Evolutionary conservation across 352 stramenopile genomes (phyloP).

Genomic region (Saprolegnia parasitica): DNA sequence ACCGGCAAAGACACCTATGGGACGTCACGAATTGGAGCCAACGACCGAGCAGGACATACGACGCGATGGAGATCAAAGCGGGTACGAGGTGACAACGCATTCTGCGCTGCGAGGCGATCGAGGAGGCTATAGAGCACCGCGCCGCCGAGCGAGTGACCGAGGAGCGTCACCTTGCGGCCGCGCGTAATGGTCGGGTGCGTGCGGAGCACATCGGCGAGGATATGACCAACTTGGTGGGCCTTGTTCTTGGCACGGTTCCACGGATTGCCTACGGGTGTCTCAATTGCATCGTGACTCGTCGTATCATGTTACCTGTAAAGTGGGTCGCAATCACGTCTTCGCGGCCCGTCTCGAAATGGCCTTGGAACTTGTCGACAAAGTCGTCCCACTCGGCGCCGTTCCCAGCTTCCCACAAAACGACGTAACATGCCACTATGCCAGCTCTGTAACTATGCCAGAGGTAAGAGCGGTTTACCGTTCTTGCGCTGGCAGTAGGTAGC

Average conservation of each 20-base stretch:
- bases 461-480: slow-evolving; percentile 12
- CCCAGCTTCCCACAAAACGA: slow-evolving; percentile 74
- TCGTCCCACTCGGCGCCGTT: slow-evolving; percentile 67
- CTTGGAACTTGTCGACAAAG: slow-evolving; percentile 70
- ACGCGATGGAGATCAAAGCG: slow-evolving; percentile 19
- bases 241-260: slow-evolving; percentile 82
- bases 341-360: slow-evolving; percentile 41
- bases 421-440: slow-evolving; percentile 40
- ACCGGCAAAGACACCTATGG: slow-evolving; percentile 52
- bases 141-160: slow-evolving; percentile 76
- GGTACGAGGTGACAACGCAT: background rate
- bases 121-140: slow-evolving; percentile 69
- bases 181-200: slow-evolving; percentile 45
- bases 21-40: background rate
- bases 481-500: slow-evolving; percentile 35
- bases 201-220: slow-evolving; percentile 64
- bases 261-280: slow-evolving; percentile 40
- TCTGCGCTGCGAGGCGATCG: slow-evolving; percentile 46
- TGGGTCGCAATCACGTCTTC: slow-evolving; percentile 49
- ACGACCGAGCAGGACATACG: background rate
- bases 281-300: background rate
- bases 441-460: slow-evolving; percentile 10
- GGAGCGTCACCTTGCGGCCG: slow-evolving; percentile 53
- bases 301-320: slow-evolving; percentile 41
- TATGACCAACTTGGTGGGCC: slow-evolving; percentile 62